These are phyloP conservation scores for Physcomitrium patens DNA, from an alignment of 225 moss, liverwort and hornwort species.

Conservation along the genomic window DNA sequence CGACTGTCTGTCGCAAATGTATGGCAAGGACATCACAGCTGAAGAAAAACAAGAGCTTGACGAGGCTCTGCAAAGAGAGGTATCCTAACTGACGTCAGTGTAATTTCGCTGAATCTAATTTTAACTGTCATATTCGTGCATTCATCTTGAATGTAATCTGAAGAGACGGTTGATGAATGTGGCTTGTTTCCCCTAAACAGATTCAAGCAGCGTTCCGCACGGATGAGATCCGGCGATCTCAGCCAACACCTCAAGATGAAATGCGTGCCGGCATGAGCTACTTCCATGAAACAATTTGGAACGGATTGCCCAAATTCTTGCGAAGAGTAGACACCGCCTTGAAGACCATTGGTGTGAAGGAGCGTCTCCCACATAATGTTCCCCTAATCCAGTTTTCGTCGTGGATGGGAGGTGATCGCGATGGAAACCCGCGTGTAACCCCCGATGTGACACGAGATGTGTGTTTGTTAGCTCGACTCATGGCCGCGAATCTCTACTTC, in stretches of 20 bases:
- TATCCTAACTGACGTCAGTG: not conserved
- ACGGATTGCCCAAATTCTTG: conserved; percentile 64
- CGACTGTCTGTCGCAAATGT: conserved; percentile 56
- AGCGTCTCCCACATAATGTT: conserved; percentile 65
- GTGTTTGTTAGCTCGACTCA: conserved; percentile 63
- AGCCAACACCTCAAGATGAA: conserved; percentile 73
- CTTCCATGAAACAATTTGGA: conserved; percentile 77
- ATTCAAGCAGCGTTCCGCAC: conserved; percentile 79
- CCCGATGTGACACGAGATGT: conserved; percentile 73
- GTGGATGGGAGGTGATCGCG: conserved; percentile 81
- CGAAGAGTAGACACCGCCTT: conserved; percentile 73
- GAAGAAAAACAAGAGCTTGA: conserved; percentile 66
- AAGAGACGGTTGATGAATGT: not conserved
- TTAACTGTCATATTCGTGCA: not conserved
- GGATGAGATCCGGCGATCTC: conserved; percentile 69
- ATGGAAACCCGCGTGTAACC: conserved; percentile 68
- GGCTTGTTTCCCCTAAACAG: conserved; percentile 25
- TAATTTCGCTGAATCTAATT: not conserved
- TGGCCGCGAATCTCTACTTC: conserved; percentile 68
- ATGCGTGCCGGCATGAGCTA: conserved; percentile 78
- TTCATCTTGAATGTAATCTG: not conserved
- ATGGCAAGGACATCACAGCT: conserved; percentile 43
- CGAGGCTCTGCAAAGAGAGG: conserved; percentile 64
- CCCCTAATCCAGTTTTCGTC: conserved; percentile 72
- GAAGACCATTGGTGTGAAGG: conserved; percentile 60